Percentiles rank a stretch among this genome's conserved stretches.
Evolutionary conservation across 2,329 filamentous ascomycete genomes (phyloP).

Genomic region (Fusarium sp.): DNA sequence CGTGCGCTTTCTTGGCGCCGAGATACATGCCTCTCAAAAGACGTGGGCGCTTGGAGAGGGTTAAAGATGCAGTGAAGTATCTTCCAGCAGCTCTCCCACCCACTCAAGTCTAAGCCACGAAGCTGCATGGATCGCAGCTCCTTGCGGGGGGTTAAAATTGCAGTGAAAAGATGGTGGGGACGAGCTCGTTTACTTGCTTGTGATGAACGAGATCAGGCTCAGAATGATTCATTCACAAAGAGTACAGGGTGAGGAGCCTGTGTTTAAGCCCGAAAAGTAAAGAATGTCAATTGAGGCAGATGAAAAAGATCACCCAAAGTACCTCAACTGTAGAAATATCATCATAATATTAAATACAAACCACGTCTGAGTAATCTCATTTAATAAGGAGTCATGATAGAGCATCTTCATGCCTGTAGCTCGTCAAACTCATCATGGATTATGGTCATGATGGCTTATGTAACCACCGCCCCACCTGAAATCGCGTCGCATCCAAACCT

Average conservation of each 20-base stretch:
- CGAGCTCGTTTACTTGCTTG: no score
- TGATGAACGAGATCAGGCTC: no score
- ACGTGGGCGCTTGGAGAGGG: not conserved
- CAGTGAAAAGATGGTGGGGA: not conserved
- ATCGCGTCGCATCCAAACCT: constrained; percentile 27
- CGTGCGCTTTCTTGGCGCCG: no score
- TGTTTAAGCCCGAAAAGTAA: not conserved
- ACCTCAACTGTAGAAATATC: rapidly evolving
- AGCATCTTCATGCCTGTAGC: no score
- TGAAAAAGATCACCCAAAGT: rapidly evolving
- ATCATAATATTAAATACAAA: rapidly evolving
- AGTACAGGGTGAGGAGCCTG: not conserved
- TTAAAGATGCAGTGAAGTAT: not conserved
- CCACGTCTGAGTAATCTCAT: not conserved
- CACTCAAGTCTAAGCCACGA: not conserved
- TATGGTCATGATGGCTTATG: constrained; percentile 31
- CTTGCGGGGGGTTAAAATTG: not conserved
- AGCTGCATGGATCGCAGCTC: rapidly evolving
- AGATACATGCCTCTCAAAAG: no score
- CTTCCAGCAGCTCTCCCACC: no score
- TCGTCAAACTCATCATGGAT: constrained; percentile 3
- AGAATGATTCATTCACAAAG: no score
- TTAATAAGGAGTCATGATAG: not conserved
- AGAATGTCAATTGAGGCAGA: rapidly evolving
- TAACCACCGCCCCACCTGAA: constrained; percentile 35